Base-by-base conservation (phyloP, 495 filamentous ascomycete species). In the Elaphomyces granulatus region DNA sequence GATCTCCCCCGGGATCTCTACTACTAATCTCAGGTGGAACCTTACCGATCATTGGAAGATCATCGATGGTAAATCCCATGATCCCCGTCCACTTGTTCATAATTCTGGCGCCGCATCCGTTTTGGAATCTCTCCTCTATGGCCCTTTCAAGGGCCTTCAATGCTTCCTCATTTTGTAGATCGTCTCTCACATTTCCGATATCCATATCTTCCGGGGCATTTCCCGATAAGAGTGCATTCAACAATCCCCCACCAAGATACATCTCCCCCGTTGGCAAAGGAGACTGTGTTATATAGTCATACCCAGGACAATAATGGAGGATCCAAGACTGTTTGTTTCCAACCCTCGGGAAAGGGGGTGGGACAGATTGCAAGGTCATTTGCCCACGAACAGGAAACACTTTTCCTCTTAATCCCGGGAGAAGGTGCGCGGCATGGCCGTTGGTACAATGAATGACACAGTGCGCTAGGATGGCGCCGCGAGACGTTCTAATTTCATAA, bases 391-490 rank as follows among this genome's bases (percentile, higher is more conserved):
- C 37, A 1, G 69, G 67, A 10, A 66, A 60, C 16, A 72, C 26
- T 32, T 55, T 61, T 2, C 62, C 60, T 30, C 50, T 48, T 12
- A 71, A 52, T 1, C 60, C 58, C 1, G 68, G 63, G 16, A 71
- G 48, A 10, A 71, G 57, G 31, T 68, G 59, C 0, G 63, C 42
- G 4, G 64, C 52, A 43, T 61, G 62, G 21, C 50, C 69, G 38
- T 72, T 71, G 17, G 64, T 71, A 16, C 66, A 61, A 45, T 68
- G 64, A n/a, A 75, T 42, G 20, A 72, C 43, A 34, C 65, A 55
- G 12, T 40, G 48, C 6, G 67, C 56, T 7, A 42, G 42, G 32
- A 67, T 60, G 4, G 26, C 32, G 9, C 64, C 63, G 4, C 56
- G 55, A 0, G 50, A 21, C 0, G 66, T 69, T 1, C 38, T 37